Evolutionary conservation across 2,329 filamentous ascomycete genomes (phyloP), one percentile per base, ranked within the genome.

Genomic region (Fusarium staphyleae): DNA sequence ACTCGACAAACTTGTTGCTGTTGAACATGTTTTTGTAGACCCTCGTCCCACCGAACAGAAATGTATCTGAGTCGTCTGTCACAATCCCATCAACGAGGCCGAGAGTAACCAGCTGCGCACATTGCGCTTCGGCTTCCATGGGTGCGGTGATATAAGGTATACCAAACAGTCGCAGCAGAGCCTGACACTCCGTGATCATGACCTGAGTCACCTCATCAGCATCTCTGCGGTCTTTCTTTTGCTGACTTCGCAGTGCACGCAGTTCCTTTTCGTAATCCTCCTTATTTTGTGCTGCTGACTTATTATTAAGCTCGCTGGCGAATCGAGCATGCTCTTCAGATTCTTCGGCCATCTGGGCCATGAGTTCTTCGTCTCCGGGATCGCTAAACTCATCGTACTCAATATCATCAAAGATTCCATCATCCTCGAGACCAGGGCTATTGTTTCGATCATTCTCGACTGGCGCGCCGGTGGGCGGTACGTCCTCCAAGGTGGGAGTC

Each of bases 21-120:
- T 97, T 99, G 80, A 99, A 99, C 92, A 99, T 96, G 78, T 99
- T 99, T 74, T 99, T 99, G 81, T 99, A 99, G 16, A 99, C 89
- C 14, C 93, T 83, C 0, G 92, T 99, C 30, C 95, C 96, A 14
- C 95, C 96, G 72, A 99, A 99, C 1, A 99, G 83, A 69, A 99
- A 99, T 1, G 88, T 96, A 77, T 99, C 95, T 3, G 90, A 96
- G 71, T 99, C 95, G 68, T 99, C 95, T 0, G 96, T 99, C 24
- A 99, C 93, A 57, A 99, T 96, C 11, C 96, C 95, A 70, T 99
- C 96, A 8, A 99, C 96, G 0, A 98, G 84, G 0, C 91, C 91
- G 0, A 98, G 79, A 1, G 77, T 77, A 1, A 99, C 93, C 4
- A 99, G 84, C 74, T 96, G 90, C 1, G 95, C 95, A 69, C 95